Percentiles rank a stretch among this genome's conserved stretches.
Conservation (phyloP, 495 filamentous ascomycete species). For the Aspergillus sparsus region DNA sequence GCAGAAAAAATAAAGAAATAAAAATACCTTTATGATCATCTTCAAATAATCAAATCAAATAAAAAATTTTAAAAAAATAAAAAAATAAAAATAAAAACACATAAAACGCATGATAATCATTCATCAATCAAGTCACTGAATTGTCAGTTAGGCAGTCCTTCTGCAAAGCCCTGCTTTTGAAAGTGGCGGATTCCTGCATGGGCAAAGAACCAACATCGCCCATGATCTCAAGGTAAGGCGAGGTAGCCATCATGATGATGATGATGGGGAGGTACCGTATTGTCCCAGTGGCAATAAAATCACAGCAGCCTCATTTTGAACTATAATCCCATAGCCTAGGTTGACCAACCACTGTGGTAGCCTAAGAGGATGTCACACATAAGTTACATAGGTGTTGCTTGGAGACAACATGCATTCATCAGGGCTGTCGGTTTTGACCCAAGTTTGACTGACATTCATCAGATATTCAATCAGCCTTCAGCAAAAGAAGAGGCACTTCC, state of each 20-base stretch:
- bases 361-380: conserved; percentile 7
- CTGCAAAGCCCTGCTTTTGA: background rate
- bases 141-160: background rate
- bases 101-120: no score
- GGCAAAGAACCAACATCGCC: background rate
- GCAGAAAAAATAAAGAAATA: conserved; percentile 2
- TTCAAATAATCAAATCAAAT: no score
- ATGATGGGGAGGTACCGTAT: background rate
- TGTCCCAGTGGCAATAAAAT: background rate
- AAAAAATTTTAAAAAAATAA: no score
- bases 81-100: no score
- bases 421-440: background rate
- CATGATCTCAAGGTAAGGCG: conserved; percentile 3
- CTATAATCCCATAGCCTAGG: conserved; percentile 1
- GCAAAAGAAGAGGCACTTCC: background rate
- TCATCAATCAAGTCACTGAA: no score
- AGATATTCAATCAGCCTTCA: background rate
- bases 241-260: background rate
- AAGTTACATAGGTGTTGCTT: conserved; percentile 1
- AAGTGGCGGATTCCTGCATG: background rate
- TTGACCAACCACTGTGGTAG: background rate
- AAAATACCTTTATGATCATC: background rate
- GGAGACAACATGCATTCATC: background rate
- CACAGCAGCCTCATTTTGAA: conserved; percentile 10
- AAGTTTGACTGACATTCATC: background rate